Percentiles rank a stretch among this genome's conserved stretches.
These are phyloP conservation scores for Yarrowia divulgata DNA, from an alignment of 805 yeast genomes.

Conservation along the genomic window DNA sequence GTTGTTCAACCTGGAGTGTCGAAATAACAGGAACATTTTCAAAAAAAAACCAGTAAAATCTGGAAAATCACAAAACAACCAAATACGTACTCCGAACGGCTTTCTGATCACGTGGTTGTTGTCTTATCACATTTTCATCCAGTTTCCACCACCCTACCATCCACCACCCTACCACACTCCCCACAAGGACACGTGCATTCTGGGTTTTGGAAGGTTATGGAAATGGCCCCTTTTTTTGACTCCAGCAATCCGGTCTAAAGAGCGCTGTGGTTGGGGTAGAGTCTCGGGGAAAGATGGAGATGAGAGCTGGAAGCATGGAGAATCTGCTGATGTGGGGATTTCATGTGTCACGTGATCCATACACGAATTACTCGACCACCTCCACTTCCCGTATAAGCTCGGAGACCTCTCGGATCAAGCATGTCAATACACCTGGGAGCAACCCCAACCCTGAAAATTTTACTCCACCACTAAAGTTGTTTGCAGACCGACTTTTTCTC, in stretches of 20 bases:
- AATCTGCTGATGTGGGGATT: not conserved
- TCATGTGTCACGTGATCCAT: too few relatives aligned
- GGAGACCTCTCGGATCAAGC: not conserved
- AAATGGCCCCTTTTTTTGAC: constrained; percentile 4
- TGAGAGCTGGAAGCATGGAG: not conserved
- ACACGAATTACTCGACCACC: too few relatives aligned
- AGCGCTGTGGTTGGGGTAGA: constrained; percentile 5
- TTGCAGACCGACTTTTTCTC: not conserved
- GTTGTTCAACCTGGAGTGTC: too few relatives aligned
- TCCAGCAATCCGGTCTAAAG: not conserved
- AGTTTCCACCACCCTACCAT: not conserved
- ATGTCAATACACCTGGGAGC: constrained; percentile 9
- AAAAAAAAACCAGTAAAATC: too few relatives aligned
- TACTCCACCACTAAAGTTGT: constrained; percentile 5
- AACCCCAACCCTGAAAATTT: constrained; percentile 37
- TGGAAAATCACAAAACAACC: too few relatives aligned
- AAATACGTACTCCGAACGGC: too few relatives aligned
- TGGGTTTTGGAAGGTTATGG: constrained; percentile 24
- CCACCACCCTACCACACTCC: not conserved
- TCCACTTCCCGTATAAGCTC: not conserved
- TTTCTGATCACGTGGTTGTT: too few relatives aligned
- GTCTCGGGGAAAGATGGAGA: not conserved
- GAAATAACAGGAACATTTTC: too few relatives aligned
- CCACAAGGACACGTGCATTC: constrained; percentile 5
- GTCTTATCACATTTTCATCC: too few relatives aligned